Evolutionary conservation across 352 stramenopile species (phyloP), one percentile per base, ranked within the genome.

Genomic region (Globisporangium cystogenes): DNA sequence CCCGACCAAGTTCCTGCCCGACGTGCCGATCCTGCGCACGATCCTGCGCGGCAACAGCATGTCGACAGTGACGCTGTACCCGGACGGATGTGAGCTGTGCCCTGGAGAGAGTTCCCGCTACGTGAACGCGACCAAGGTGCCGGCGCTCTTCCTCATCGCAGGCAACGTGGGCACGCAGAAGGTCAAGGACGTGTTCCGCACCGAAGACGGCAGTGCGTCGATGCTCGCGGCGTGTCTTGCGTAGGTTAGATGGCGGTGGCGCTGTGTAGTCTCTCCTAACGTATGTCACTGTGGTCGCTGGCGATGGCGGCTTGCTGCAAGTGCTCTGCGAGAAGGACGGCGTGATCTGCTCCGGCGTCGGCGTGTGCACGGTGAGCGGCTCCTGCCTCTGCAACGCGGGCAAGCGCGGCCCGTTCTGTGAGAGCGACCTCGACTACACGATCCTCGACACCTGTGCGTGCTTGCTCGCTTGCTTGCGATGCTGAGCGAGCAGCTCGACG

Each of bases 301-400:
- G 8, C n/a, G n/a, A n/a, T 39, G 33, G 8, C 12, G 33, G 12
- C 12, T 39, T 39, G 14, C 11, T 39, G 3, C 33, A 18, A 91
- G 81, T 90, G 72, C 58, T 92, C 16, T 92, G 81, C 46, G 81
- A 92, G 57, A 62, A 69, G n/a, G 51, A 86, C 44, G 82, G 82
- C 44, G 64, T 70, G 26, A 82, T 92, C 54, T 90, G 79, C 55
- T 84, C 71, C 7, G 72, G 76, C 43, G 43, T 77, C 50, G 82
- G 82, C 8, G 80, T 73, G 21, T 92, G 82, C 49, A 81, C 77
- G 7, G 55, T 73, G 51, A 79, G 79, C 26, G 79, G 82, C n/a
- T 77, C 62, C 46, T 92, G 82, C 53, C 53, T 88, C 26, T 92
- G 82, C 66, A 70, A 75, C 41, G 54, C 44, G 14, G 74, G 65